A percentile compares a stretch with the other conserved stretches of the same genome.
phyloP scores from a whole-genome alignment of 2,329 filamentous ascomycete genomes.

The Neofusicoccum cordaticola region DNA sequence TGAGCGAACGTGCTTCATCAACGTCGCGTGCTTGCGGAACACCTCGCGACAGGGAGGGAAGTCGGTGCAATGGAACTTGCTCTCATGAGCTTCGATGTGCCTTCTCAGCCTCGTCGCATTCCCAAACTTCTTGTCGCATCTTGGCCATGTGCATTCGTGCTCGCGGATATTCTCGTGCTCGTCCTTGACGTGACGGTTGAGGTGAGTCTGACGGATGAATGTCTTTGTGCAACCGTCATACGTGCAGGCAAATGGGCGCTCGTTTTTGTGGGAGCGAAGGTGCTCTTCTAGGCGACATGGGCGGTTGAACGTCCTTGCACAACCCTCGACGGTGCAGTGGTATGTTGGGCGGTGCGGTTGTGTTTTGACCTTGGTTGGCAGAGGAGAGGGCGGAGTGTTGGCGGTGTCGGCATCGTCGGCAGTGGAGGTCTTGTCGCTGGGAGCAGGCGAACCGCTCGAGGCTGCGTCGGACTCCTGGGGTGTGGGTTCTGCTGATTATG shows the following conservation, averaged over 20 bases:
- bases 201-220: constrained; percentile 82
- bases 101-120: constrained; percentile 74
- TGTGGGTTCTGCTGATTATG: neutral
- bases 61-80: constrained; percentile 69
- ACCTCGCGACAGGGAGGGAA: constrained; percentile 69
- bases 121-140: constrained; percentile 77
- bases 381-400: constrained; percentile 24
- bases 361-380: neutral
- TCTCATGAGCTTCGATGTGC: constrained; percentile 75
- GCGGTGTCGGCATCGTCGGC: constrained; percentile 16
- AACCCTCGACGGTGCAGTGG: constrained; percentile 69
- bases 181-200: constrained; percentile 80
- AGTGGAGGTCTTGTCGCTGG: neutral
- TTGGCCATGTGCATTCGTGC: constrained; percentile 67
- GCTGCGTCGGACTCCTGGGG: constrained; percentile 1
- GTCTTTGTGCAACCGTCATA: constrained; percentile 73
- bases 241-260: constrained; percentile 73
- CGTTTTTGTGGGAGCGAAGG: constrained; percentile 79
- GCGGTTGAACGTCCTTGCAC: constrained; percentile 81
- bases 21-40: constrained; percentile 84
- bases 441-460: neutral
- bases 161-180: constrained; percentile 67
- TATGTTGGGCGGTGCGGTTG: constrained; percentile 60
- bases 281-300: constrained; percentile 78
- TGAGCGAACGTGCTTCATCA: constrained; percentile 76